Base-by-base conservation (phyloP, 192 early-diverging fungal species). In the Spinellus fusiger region DNA sequence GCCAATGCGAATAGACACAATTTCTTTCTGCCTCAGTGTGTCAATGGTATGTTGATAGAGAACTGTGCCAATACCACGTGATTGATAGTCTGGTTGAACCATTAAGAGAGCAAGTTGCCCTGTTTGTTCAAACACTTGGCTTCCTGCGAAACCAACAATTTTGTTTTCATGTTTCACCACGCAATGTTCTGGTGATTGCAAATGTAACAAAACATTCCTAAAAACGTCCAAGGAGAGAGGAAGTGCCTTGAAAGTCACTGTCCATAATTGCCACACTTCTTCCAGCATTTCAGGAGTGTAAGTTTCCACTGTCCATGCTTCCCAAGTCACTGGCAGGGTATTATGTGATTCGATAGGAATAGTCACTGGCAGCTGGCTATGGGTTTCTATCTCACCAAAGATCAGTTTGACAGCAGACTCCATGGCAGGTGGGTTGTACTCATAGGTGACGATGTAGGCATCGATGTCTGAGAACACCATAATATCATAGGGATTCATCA, bases 401-500 rank as follows among this genome's bases (percentile, higher is more conserved):
- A 74, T 46, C 10, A 54, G 8, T 33, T 49, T 38, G 38, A 65
- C 63, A 35, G 62, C 66, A 23, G 72, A 57, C 51, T 74, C 64
- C 29, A 61, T 58, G 0, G 72, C 72, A 40, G 72, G 72, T 23
- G 66, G 62, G 9, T 66, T 65, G 47, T 74, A 69, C 37, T 74
- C 72, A 40, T 69, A 74, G 0, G 72, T 74, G 31, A 68, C 67
- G 16, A 69, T 29, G 33, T 65, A 69, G 6, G 72, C 66, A 28
- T 64, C 58, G 15, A 74, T 25, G 12, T 61, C 66, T 4, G 66
- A 53, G 49, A 69, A 74, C 15, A 40, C 62, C 51, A 61, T 69
- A 0, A 69, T 32, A 61, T 74, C 72, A 54, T 74, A 74, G 18
- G 72, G 72, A 32, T 74, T 74, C 32, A 74, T 69, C 18, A 69